Percentiles rank a stretch among this genome's conserved stretches.
phyloP scores from a whole-genome alignment of 2,329 filamentous ascomycete species.

The Botrytis fragariae region DNA sequence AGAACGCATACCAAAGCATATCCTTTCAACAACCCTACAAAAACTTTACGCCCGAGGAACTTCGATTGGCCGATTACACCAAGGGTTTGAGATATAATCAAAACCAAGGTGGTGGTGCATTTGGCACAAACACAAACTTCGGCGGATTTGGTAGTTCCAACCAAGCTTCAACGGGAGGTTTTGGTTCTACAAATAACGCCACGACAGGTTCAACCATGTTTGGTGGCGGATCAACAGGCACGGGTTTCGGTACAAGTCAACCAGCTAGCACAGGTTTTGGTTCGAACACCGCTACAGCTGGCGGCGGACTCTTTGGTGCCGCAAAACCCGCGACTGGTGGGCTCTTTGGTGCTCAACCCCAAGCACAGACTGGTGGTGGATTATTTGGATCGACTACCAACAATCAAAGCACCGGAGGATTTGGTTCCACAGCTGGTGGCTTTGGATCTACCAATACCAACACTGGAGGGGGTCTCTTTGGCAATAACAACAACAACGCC shows the following conservation, averaged over 20 bases:
- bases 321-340: constrained; percentile 39
- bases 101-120: constrained; percentile 74
- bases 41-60: constrained; percentile 86
- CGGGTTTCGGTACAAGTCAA: constrained; percentile 48
- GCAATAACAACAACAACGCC: constrained; percentile 37
- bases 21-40: constrained; percentile 76
- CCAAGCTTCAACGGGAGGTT: constrained; percentile 29
- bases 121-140: constrained; percentile 50
- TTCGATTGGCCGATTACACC: constrained; percentile 81
- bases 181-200: constrained; percentile 33
- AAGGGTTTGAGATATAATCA: constrained; percentile 84
- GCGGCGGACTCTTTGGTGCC: constrained; percentile 44
- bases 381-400: constrained; percentile 28
- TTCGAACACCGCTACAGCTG: constrained; percentile 36
- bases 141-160: constrained; percentile 39
- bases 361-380: constrained; percentile 26
- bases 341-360: constrained; percentile 44
- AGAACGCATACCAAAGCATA: constrained; percentile 74
- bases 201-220: constrained; percentile 42
- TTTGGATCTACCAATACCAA: constrained; percentile 35
- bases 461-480: constrained; percentile 33
- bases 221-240: constrained; percentile 41
- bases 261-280: constrained; percentile 50
- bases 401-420: constrained; percentile 39
- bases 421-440: constrained; percentile 40